A percentile compares a stretch with the other conserved stretches of the same genome.
These are phyloP conservation scores for Saccharomyces hybrid DNA, from an alignment of 1,139 yeast genomes.

Conservation along the genomic window DNA sequence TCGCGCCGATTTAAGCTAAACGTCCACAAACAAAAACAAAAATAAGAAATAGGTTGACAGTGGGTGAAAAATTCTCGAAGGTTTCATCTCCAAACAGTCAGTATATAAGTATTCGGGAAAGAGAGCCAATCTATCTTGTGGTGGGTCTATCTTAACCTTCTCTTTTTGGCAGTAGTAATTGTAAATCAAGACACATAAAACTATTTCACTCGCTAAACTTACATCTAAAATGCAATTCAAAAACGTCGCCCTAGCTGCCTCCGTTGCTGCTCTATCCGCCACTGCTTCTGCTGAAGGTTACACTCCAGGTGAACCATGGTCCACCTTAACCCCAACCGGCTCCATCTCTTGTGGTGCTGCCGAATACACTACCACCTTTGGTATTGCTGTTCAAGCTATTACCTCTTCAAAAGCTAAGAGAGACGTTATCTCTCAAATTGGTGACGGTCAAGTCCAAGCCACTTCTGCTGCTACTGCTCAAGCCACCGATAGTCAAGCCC, in stretches of 20 bases:
- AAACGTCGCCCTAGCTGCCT: constrained; percentile 20
- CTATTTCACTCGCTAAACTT: constrained; percentile 1
- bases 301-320: constrained; percentile 31
- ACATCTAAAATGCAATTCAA: constrained; percentile 26
- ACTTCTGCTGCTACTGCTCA: constrained; percentile 35
- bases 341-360: constrained; percentile 35
- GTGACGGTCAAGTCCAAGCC: constrained; percentile 16
- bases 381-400: constrained; percentile 34
- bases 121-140: neutral
- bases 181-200: neutral
- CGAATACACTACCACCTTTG: constrained; percentile 41
- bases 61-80: constrained; percentile 1
- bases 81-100: neutral
- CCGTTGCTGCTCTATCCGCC: constrained; percentile 27
- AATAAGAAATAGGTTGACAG: neutral
- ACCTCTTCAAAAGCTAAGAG: constrained; percentile 15
- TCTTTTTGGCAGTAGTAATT: neutral
- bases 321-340: constrained; percentile 34
- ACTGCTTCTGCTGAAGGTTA: constrained; percentile 28
- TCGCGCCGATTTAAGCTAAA: neutral
- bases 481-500: constrained; percentile 58
- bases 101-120: neutral
- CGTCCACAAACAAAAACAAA: neutral
- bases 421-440: constrained; percentile 17
- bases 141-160: neutral